Evolutionary conservation across 2,329 filamentous ascomycete species (phyloP), one percentile per base, ranked within the genome.

Genomic region (Ophiosphaerella narmari): DNA sequence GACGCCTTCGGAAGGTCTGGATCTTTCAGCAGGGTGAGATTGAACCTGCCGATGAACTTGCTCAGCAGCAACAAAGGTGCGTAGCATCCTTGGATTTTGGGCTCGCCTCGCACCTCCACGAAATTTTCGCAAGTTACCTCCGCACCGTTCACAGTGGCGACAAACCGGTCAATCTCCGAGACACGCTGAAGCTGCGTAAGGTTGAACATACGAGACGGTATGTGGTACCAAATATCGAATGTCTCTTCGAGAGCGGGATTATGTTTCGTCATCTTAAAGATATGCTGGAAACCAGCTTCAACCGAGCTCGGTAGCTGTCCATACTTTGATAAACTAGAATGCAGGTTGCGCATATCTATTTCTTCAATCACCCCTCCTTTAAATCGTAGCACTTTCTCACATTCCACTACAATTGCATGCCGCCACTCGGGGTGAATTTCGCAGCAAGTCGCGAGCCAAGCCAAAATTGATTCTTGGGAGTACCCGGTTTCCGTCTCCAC

Each of bases 161-260:
- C 14, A 8, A 55, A 40, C 2, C 26, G 39, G 0, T 46, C 37
- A 1, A 46, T 34, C 12, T 36, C 36, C 6, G 54, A 58, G 14
- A 56, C 26, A 3, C 50, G 48, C 39, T 62, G 56, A 8, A 63
- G 32, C 32, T 62, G 56, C 8, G 58, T 56, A 0, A 55, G 24
- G n/a, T 60, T 62, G 52, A 63, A 63, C 53, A 57, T 54, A 8
- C 54, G 43, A 5, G 60, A 63, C 3, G 60, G 55, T 14, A 35
- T 38, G 39, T 60, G 60, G 11, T 58, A 52, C 35, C 12, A 53
- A 23, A 60, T 14, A 2, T 45, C 16, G 23, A 50, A 43, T 3
- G 23, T 33, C 32, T 59, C 54, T 5, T 43, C 26, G 11, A 29
- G 6, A 29, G 11, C 5, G 26, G 7, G 26, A 8, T 29, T 11